phyloP scores from a whole-genome alignment of 306 rosid species.

The Boehmeria nivea region DNA sequence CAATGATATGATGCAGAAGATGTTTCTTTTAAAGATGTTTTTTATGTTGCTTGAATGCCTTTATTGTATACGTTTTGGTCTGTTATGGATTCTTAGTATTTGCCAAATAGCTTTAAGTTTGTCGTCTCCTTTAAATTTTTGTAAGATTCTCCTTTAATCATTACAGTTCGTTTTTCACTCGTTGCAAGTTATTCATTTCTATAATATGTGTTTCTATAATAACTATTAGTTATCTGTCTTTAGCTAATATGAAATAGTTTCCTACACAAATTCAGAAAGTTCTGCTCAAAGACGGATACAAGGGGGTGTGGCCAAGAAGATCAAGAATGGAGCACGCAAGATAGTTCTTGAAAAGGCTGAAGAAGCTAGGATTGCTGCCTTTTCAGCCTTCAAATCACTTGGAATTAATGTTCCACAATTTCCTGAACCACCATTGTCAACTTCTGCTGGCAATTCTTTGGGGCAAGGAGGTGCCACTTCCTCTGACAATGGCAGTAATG shows the following conservation, averaged over 20 bases:
- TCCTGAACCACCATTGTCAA: constrained; percentile 39
- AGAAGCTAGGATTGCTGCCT: constrained; percentile 91
- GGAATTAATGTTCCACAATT: constrained; percentile 75
- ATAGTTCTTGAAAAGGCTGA: constrained; percentile 92
- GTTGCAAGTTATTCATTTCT: too few species aligned
- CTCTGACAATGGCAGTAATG: constrained; percentile 44
- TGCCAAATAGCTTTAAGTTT: too few species aligned
- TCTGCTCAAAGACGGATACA: constrained; percentile 70
- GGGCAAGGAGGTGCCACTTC: constrained; percentile 47
- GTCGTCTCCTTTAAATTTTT: too few species aligned
- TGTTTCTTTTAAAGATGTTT: too few species aligned
- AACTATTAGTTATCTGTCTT: background rate
- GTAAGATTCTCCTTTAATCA: too few species aligned
- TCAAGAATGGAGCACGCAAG: constrained; percentile 92
- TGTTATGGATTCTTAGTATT: too few species aligned
- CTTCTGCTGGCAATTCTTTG: constrained; percentile 31
- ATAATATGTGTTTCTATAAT: too few species aligned
- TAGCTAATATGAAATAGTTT: constrained; percentile 23
- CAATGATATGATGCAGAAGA: too few species aligned
- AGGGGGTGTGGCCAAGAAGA: constrained; percentile 83
- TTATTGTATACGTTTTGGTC: too few species aligned
- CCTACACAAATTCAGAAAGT: constrained; percentile 37
- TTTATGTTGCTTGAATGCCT: too few species aligned
- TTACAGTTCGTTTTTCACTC: too few species aligned
- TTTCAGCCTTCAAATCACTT: constrained; percentile 79